phyloP scores from a whole-genome alignment of 164 flowering plant genomes.

The Stephania yunnanensis region DNA sequence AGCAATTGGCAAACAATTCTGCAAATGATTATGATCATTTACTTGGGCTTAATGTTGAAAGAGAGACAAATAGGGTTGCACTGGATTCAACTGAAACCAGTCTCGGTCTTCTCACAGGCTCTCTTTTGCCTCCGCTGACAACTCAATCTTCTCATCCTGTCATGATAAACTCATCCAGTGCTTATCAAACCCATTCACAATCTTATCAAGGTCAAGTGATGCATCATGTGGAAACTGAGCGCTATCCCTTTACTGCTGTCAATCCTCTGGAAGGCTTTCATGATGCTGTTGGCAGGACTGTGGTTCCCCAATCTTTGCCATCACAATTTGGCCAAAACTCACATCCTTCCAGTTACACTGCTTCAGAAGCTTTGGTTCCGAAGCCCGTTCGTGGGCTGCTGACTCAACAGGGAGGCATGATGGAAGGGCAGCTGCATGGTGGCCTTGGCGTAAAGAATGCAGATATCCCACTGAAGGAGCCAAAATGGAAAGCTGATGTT shows the following conservation, averaged over 20 bases:
- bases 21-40: slow-evolving; percentile 61
- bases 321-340: slow-evolving; percentile 28
- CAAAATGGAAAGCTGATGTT: slow-evolving; percentile 32
- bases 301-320: slow-evolving; percentile 24
- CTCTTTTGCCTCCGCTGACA: slow-evolving; percentile 19
- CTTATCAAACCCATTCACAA: slow-evolving; percentile 26
- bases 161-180: slow-evolving; percentile 21
- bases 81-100: slow-evolving; percentile 18
- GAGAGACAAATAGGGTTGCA: slow-evolving; percentile 24
- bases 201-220: slow-evolving; percentile 24
- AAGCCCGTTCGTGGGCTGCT: slow-evolving; percentile 24
- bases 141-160: slow-evolving; percentile 31
- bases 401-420: slow-evolving; percentile 25
- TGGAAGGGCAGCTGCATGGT: slow-evolving; percentile 19
- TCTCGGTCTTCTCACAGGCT: slow-evolving; percentile 20
- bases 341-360: slow-evolving; percentile 20
- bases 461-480: slow-evolving; percentile 28
- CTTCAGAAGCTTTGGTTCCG: slow-evolving; percentile 23
- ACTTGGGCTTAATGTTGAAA: slow-evolving; percentile 34
- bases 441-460: slow-evolving; percentile 22
- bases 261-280: slow-evolving; percentile 22
- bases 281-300: slow-evolving; percentile 19
- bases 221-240: slow-evolving; percentile 25
- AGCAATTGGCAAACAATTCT: slow-evolving; percentile 33
- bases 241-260: slow-evolving; percentile 19